These are phyloP conservation scores for Perkinsus olseni DNA, from an alignment of 169 alveolate species.

Conservation along the genomic window DNA sequence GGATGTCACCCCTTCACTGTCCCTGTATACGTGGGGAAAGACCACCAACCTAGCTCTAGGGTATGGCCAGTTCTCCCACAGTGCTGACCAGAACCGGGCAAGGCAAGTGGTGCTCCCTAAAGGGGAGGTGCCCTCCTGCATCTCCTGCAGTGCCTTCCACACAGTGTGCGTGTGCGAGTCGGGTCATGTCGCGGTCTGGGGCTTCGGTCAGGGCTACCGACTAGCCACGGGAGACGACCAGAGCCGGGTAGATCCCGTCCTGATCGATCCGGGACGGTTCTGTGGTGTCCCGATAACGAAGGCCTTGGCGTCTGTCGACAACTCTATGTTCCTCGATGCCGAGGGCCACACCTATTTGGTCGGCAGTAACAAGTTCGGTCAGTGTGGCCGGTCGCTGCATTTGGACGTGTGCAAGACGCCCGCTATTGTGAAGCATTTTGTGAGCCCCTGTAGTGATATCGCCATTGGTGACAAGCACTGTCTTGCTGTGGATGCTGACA, in stretches of 20 bases:
- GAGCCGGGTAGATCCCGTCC: neutral
- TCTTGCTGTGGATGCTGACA: neutral
- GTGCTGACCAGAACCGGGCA: neutral
- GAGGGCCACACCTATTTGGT: neutral
- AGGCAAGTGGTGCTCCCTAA: neutral
- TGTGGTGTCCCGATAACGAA: neutral
- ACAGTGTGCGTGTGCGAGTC: neutral
- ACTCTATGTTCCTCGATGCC: neutral
- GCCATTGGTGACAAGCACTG: neutral
- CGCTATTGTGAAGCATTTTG: neutral
- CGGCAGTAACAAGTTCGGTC: neutral
- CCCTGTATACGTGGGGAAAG: neutral
- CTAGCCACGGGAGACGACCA: neutral
- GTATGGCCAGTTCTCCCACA: neutral
- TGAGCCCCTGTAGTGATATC: neutral
- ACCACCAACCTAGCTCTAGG: neutral
- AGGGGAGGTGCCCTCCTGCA: neutral
- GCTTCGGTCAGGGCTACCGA: neutral
- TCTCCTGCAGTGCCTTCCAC: neutral
- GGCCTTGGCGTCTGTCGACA: neutral
- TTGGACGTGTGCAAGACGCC: neutral
- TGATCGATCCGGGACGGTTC: neutral
- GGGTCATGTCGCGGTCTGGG: neutral
- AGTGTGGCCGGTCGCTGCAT: neutral
- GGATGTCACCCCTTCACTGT: neutral